phyloP scores from a whole-genome alignment of 345 rosid genomes.

The Pugionium dolabratum region DNA sequence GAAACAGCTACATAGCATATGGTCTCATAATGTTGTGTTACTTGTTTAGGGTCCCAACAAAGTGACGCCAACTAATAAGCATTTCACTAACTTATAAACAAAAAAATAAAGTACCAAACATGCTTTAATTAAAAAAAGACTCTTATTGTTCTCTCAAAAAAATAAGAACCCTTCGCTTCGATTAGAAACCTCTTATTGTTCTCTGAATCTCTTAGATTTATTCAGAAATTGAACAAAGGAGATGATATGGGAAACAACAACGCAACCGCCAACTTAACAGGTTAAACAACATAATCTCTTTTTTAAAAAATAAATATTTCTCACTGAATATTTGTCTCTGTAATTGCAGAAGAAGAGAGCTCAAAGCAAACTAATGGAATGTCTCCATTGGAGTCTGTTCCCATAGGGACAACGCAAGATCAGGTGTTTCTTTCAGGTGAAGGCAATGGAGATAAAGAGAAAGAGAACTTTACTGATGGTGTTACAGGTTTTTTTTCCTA shows the following conservation, averaged over 20 bases:
- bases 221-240: constrained; percentile 23
- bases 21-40: constrained; percentile 32
- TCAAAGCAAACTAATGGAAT: constrained; percentile 26
- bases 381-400: constrained; percentile 5
- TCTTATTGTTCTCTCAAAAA: constrained; percentile 15
- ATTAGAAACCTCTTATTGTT: constrained; percentile 15
- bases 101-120: constrained; percentile 12
- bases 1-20: constrained; percentile 31
- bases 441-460: constrained; percentile 10
- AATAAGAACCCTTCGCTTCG: background rate
- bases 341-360: constrained; percentile 36
- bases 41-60: constrained; percentile 31
- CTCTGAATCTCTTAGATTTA: background rate
- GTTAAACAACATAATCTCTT: background rate
- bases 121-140: constrained; percentile 17
- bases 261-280: constrained; percentile 30
- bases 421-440: constrained; percentile 23
- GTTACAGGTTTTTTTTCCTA: background rate
- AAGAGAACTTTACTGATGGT: constrained; percentile 15
- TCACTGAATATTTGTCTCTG: background rate
- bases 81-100: constrained; percentile 18
- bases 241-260: constrained; percentile 44
- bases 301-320: background rate
- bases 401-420: constrained; percentile 10
- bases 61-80: constrained; percentile 38